These are phyloP conservation scores for Candida oleophila DNA, from an alignment of 805 yeast species.

Conservation along the genomic window DNA sequence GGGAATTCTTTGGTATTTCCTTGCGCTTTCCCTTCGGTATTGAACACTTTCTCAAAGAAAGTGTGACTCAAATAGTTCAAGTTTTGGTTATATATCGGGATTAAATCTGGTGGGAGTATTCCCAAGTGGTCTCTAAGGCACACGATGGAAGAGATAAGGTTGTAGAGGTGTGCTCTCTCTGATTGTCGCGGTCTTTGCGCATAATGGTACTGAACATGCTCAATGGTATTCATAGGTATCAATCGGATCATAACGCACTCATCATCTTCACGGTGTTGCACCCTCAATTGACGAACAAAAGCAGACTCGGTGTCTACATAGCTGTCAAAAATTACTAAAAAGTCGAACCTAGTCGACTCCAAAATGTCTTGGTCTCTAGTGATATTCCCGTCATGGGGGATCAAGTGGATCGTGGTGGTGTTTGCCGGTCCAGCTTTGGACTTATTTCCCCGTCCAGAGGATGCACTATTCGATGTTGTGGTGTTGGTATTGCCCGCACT, in stretches of 20 bases:
- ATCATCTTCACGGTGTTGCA: slow-evolving; percentile 24
- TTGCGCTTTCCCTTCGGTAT: slow-evolving; percentile 5
- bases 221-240: slow-evolving; percentile 77
- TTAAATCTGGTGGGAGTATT: slow-evolving; percentile 70
- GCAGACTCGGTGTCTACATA: slow-evolving; percentile 46
- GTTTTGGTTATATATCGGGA: slow-evolving; percentile 70
- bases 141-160: slow-evolving; percentile 78
- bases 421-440: background rate
- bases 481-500: background rate
- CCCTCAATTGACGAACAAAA: slow-evolving; percentile 25
- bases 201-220: slow-evolving; percentile 66
- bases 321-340: slow-evolving; percentile 63
- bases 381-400: slow-evolving; percentile 37
- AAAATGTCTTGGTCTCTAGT: slow-evolving; percentile 23
- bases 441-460: background rate
- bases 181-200: slow-evolving; percentile 13
- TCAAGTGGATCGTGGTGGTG: slow-evolving; percentile 34
- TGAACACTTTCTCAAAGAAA: slow-evolving; percentile 52
- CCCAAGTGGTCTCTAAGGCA: slow-evolving; percentile 83
- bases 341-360: slow-evolving; percentile 44
- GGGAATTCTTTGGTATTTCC: slow-evolving; percentile 18
- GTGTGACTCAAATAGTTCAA: slow-evolving; percentile 54
- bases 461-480: slow-evolving; percentile 1
- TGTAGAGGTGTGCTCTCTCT: slow-evolving; percentile 48
- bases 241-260: slow-evolving; percentile 63